Base-by-base conservation (phyloP, 345 rosid species). In the Excoecaria agallocha region DNA sequence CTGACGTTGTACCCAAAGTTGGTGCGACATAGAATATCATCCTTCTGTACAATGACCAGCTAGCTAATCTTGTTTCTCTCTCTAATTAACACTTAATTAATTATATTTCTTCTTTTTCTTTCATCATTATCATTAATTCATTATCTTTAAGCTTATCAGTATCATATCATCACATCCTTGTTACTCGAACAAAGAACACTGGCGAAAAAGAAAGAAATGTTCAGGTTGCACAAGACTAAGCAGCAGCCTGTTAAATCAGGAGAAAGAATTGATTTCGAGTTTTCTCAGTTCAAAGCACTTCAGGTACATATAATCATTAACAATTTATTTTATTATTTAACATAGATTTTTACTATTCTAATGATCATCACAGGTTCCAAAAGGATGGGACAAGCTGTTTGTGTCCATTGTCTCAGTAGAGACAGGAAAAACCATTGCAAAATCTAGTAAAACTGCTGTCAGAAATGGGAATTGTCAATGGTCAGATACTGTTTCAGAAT, bases 341-440 rank as follows among this genome's bases (percentile, higher is more conserved):
- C 13, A 25, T 45, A 8, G 46, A 35, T 2, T 24, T 20, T 17
- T 17, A 50, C 46, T 13, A 62, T 66, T 25, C 20, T 25, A 17
- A 48, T 24, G 66, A 25, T 16, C 20, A 9, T n/a, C 6, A 54
- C 76, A 89, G 90, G 90, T 85, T 6, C 91, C 93, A 68, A 86
- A 82, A 78, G 88, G n/a, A n/a, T n/a, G n/a, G 93, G 93, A 89
- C 80, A 86, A 80, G 76, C 76, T 89, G 72, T 75, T 74, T 75
- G 82, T 86, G 72, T 84, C 87, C 0, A 24, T 87, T 15, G 16
- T 86, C 60, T 85, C 87, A 3, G 79, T 77, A 59, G 85, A 84
- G 78, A 82, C 83, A 0, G 91, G 91, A 68, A 87, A 81, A 77
- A 81, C 86, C 6, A 67, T 87, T 38, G 84, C 84, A 3, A 87